These are phyloP conservation scores for Starmerella potacharoeniae DNA, from an alignment of 805 yeast species.

Conservation along the genomic window DNA sequence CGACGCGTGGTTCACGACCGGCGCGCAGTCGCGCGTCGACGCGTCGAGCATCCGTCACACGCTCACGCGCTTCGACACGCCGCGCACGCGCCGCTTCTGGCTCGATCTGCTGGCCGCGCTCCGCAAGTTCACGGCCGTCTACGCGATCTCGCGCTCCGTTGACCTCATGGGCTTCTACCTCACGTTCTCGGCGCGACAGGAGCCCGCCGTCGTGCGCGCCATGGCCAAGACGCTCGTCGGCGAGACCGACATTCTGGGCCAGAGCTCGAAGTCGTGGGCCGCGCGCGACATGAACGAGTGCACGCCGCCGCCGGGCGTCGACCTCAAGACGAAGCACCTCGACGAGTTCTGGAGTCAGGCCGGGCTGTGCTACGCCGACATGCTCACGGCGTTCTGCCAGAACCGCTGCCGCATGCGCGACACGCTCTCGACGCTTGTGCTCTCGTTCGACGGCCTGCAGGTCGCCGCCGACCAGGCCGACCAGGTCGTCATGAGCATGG, in stretches of 20 bases:
- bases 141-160: slow-evolving; percentile 21
- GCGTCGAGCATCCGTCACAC: slow-evolving; percentile 9
- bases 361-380: slow-evolving; percentile 37
- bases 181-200: slow-evolving; percentile 23
- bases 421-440: slow-evolving; percentile 44
- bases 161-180: slow-evolving; percentile 27
- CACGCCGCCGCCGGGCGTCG: slow-evolving; percentile 9
- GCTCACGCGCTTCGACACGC: not conserved
- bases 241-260: slow-evolving; percentile 15
- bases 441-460: slow-evolving; percentile 70
- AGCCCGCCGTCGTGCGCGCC: slow-evolving; percentile 25
- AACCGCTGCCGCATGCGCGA: slow-evolving; percentile 81
- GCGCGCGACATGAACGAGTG: slow-evolving; percentile 35
- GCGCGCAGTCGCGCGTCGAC: slow-evolving; percentile 13
- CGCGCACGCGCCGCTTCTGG: slow-evolving; percentile 22
- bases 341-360: slow-evolving; percentile 28
- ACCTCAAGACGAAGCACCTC: slow-evolving; percentile 21
- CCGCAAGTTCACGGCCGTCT: slow-evolving; percentile 11
- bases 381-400: slow-evolving; percentile 39
- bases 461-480: slow-evolving; percentile 62
- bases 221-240: slow-evolving; percentile 18
- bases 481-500: slow-evolving; percentile 23
- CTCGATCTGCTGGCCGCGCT: slow-evolving; percentile 16
- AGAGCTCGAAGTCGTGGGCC: slow-evolving; percentile 23
- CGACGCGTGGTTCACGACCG: slow-evolving; percentile 7